A percentile compares a stretch with the other conserved stretches of the same genome.
Evolutionary conservation across 1,284 basidiomycete species (phyloP).

Genomic region (Puccinia coronata): DNA sequence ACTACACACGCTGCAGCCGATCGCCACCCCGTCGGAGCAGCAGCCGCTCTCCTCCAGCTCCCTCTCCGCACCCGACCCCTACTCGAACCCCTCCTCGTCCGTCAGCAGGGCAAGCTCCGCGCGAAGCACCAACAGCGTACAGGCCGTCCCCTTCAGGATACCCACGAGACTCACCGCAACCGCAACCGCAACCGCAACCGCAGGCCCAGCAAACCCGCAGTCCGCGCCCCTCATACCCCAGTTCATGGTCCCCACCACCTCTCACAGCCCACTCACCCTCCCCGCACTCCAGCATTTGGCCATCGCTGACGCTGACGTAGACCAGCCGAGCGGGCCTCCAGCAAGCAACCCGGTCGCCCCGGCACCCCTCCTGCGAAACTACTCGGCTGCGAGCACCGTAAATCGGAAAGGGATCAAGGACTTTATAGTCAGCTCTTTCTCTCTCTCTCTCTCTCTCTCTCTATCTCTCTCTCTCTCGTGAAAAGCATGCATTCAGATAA

Average conservation of each 20-base stretch:
- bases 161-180: not conserved
- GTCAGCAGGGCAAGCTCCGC: conserved; percentile 31
- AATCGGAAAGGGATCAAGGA: conserved; percentile 21
- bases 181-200: not conserved
- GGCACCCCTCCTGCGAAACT: conserved; percentile 54
- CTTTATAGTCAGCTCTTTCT: conserved; percentile 28
- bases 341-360: conserved; percentile 51
- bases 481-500: no score
- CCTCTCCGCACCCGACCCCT: not conserved
- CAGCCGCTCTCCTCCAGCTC: not conserved
- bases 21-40: not conserved
- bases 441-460: not conserved
- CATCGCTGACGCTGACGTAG: no score
- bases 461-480: not conserved
- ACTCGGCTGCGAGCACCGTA: conserved; percentile 33
- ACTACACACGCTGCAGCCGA: not conserved
- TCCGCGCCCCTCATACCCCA: not conserved
- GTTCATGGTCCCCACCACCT: conserved; percentile 10
- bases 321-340: no score
- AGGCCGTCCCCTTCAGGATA: conserved; percentile 12
- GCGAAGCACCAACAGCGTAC: conserved; percentile 15
- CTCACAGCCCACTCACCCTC: conserved; percentile 24
- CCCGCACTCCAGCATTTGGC: not conserved
- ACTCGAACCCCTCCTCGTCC: not conserved
- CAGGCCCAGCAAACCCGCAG: no score